phyloP scores from a whole-genome alignment of 2,329 filamentous ascomycete species.

The Plenodomus biglobosus region DNA sequence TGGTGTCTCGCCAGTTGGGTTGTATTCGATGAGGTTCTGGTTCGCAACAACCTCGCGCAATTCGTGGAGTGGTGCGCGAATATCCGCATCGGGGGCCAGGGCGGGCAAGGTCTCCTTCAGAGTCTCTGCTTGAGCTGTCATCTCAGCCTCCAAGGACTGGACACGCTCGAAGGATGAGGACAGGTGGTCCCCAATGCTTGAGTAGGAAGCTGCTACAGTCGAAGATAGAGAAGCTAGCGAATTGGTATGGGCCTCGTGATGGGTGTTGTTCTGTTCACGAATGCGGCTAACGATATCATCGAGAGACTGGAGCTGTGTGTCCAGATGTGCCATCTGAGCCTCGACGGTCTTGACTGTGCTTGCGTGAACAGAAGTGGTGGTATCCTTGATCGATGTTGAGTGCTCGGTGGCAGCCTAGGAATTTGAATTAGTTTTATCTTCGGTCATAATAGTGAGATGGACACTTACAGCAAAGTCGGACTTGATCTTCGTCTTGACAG shows the following conservation, averaged over 20 bases:
- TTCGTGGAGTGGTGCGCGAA: conserved; percentile 69
- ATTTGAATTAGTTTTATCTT: conserved; percentile 24
- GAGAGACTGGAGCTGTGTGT: conserved; percentile 82
- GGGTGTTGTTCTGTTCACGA: conserved; percentile 74
- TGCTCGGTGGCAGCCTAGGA: conserved; percentile 69
- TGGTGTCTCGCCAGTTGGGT: conserved; percentile 82
- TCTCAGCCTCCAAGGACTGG: conserved; percentile 67
- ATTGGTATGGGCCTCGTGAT: conserved; percentile 69
- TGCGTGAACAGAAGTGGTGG: conserved; percentile 83
- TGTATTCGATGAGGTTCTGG: conserved; percentile 74
- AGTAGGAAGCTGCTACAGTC: conserved; percentile 73
- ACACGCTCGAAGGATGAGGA: conserved; percentile 68
- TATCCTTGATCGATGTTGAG: conserved; percentile 79
- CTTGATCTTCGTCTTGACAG: conserved; percentile 78
- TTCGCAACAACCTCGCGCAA: conserved; percentile 69
- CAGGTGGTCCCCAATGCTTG: conserved; percentile 70
- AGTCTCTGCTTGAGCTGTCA: conserved; percentile 61
- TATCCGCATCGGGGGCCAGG: conserved; percentile 55
- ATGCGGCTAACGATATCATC: conserved; percentile 89
- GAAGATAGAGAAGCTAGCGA: conserved; percentile 67
- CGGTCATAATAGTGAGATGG: neutral
- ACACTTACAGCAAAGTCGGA: conserved; percentile 76
- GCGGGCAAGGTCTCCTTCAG: conserved; percentile 64
- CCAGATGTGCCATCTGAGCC: conserved; percentile 83
- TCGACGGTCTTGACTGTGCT: conserved; percentile 89